A percentile compares a stretch with the other conserved stretches of the same genome.
Evolutionary conservation across 805 yeast species (phyloP).

Genomic region (Yarrowia sp.): DNA sequence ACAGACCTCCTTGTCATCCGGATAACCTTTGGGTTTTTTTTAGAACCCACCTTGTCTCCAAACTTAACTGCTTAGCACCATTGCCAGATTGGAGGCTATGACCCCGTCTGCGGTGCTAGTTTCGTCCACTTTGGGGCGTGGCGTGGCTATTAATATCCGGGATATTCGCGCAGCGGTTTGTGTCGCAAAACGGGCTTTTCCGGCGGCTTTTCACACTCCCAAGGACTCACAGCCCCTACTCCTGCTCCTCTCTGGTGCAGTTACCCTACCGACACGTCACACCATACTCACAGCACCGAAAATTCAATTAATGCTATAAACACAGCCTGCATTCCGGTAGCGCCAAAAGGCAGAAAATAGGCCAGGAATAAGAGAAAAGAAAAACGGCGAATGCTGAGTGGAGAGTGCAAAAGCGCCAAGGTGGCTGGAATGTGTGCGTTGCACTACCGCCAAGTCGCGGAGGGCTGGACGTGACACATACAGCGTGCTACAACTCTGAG

Average conservation of each 20-base stretch:
- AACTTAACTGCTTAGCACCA: slow-evolving; percentile 1
- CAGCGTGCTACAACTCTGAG: too few relatives aligned
- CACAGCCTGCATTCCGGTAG: slow-evolving; percentile 17
- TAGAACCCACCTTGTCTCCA: slow-evolving; percentile 14
- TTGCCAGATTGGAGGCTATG: neutral
- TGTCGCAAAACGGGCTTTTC: neutral
- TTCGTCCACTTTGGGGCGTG: neutral
- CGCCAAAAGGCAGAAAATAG: neutral
- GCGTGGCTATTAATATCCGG: neutral
- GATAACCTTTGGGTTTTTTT: neutral
- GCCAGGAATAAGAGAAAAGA: too few relatives aligned
- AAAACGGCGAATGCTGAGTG: too few relatives aligned
- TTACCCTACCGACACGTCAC: slow-evolving; percentile 24
- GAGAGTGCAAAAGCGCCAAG: neutral
- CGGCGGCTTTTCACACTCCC: too few relatives aligned
- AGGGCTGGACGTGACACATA: too few relatives aligned
- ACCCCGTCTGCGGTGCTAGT: neutral
- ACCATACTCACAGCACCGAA: neutral
- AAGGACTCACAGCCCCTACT: too few relatives aligned
- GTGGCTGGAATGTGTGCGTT: neutral
- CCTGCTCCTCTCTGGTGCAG: neutral
- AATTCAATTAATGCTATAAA: slow-evolving; percentile 12
- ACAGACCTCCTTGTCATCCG: neutral
- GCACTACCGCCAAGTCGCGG: too few relatives aligned
- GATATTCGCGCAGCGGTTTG: neutral